Conservation (phyloP, 1,284 basidiomycete species). For the Malassezia obtusa region DNA sequence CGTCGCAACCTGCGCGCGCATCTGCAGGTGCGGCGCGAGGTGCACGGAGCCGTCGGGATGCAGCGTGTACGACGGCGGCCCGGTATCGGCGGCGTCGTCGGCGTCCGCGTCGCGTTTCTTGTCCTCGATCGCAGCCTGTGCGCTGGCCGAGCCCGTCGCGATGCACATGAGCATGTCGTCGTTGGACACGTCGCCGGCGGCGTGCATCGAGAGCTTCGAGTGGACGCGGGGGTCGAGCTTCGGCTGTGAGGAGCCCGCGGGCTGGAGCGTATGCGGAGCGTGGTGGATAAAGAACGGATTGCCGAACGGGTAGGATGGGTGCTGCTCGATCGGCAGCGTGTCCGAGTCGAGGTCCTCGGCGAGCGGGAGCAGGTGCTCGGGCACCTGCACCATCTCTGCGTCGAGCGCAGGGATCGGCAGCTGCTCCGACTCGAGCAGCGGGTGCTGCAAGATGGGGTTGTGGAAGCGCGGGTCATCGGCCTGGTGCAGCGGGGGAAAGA, state of each 20-base stretch:
- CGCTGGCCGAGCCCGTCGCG: constrained; percentile 5
- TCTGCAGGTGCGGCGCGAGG: constrained; percentile 17
- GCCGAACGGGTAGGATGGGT: constrained; percentile 36
- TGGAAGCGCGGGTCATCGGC: constrained; percentile 12
- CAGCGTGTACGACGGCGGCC: neutral
- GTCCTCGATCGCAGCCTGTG: constrained; percentile 6
- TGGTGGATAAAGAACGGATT: constrained; percentile 21
- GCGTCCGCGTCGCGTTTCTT: neutral
- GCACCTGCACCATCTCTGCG: constrained; percentile 12
- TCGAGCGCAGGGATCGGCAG: constrained; percentile 7
- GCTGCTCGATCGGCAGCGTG: constrained; percentile 35
- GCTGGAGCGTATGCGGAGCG: constrained; percentile 15
- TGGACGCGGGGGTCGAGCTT: constrained; percentile 13
- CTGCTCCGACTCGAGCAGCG: neutral
- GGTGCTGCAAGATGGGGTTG: constrained; percentile 17
- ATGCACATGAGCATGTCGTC: constrained; percentile 12
- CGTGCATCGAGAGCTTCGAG: constrained; percentile 8
- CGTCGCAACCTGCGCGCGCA: constrained; percentile 9
- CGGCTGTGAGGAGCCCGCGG: constrained; percentile 16
- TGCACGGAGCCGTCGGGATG: constrained; percentile 4
- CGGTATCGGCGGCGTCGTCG: neutral
- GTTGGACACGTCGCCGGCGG: neutral
- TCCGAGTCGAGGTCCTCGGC: constrained; percentile 32
- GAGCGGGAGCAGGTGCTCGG: constrained; percentile 31
- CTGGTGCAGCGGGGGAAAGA: constrained; percentile 16